A percentile compares a stretch with the other conserved stretches of the same genome.
Conservation (phyloP, 192 early-diverging fungal genomes). For the Linnemannia exigua region DNA sequence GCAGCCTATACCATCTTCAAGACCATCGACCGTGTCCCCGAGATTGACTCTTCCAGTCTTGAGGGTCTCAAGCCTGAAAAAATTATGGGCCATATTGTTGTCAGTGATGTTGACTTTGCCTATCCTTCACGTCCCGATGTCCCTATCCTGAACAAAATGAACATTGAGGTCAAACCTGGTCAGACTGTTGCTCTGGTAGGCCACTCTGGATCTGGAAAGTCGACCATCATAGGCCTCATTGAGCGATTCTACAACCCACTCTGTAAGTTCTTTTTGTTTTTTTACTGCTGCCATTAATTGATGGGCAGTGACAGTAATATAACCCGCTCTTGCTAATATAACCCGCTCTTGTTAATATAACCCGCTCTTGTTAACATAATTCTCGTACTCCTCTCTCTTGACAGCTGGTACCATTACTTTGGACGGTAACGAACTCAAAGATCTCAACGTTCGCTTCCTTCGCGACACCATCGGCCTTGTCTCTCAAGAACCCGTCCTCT, state of each 20-base stretch:
- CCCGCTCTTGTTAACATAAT: too few species aligned
- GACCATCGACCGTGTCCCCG: slow-evolving; percentile 86
- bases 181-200: slow-evolving; percentile 73
- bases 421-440: slow-evolving; percentile 83
- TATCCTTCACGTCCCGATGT: slow-evolving; percentile 92
- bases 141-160: slow-evolving; percentile 80
- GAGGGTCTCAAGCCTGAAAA: slow-evolving; percentile 62
- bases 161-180: slow-evolving; percentile 80
- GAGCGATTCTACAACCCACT: slow-evolving; percentile 88
- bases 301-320: not conserved
- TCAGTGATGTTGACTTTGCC: slow-evolving; percentile 82
- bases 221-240: slow-evolving; percentile 86
- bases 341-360: not conserved
- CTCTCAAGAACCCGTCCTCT: slow-evolving; percentile 93
- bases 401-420: slow-evolving; percentile 70
- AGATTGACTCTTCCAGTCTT: slow-evolving; percentile 73
- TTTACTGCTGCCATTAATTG: not conserved
- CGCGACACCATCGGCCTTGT: slow-evolving; percentile 92
- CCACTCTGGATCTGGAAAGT: slow-evolving; percentile 84
- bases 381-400: not conserved
- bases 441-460: slow-evolving; percentile 86
- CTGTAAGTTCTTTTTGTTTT: slow-evolving; percentile 1
- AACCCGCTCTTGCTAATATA: not conserved
- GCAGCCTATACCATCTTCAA: slow-evolving; percentile 86
- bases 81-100: slow-evolving; percentile 77